Evolutionary conservation across 176 grass and related monocot genomes (phyloP), one percentile per base, ranked within the genome.

Genomic region (Leersia perrieri): DNA sequence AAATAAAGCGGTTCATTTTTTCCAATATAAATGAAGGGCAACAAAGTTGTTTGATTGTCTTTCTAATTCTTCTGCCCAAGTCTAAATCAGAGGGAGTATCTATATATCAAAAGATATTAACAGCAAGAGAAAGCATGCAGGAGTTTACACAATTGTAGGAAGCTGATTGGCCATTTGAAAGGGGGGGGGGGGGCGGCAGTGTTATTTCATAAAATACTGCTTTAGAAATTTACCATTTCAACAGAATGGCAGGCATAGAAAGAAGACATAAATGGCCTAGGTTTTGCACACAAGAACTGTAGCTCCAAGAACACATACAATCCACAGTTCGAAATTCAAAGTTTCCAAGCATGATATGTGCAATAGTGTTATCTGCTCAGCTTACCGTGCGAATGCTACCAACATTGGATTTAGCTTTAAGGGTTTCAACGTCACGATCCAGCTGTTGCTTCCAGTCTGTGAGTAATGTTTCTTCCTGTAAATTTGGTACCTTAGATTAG

Each of bases 361-460:
- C 79, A 66, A 15, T 41, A 44, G 32, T 30, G 22, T 63, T 42
- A 36, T 53, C 16, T 31, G 41, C 11, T 32, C 60, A 66, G 87
- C 92, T 91, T 90, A 99, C 96, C 68, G 40, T 70, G 39, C 88
- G 93, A 84, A 99, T 91, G 76, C 83, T 93, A 65, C 80, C 71
- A 76, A 95, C 77, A 65, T 99, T 99, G 38, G 96, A 93, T 90
- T 99, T 99, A 26, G 93, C 96, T 83, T 99, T 99, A 86, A 99
- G 93, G 65, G 93, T 95, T 93, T 99, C 96, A 76, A 99, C 86
- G 80, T 99, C 96, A 79, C 87, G 90, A 81, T 99, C 96, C 79
- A 99, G 88, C 85, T 95, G 96, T 86, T 93, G 96, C 77, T 99
- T 99, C 96, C 96, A 99, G 87, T 95, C 93, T 33, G 81, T 85